A percentile compares a stretch with the other conserved stretches of the same genome.
Evolutionary conservation across 768 basidiomycete genomes (phyloP).

Genomic region (Macrolepiota fuliginosa): DNA sequence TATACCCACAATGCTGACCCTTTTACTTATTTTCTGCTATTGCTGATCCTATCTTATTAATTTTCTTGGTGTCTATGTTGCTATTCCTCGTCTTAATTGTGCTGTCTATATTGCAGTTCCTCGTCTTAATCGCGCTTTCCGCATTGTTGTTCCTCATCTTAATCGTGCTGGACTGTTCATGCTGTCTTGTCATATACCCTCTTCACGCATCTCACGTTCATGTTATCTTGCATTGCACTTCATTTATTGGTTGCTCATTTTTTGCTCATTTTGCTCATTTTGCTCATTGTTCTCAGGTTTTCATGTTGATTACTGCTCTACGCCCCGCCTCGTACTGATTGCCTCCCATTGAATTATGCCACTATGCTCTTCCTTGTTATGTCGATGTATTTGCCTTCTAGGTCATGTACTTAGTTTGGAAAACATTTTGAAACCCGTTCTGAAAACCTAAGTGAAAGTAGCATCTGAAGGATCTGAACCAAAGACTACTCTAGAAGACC

Average conservation of each 20-base stretch:
- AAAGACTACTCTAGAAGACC: constrained; percentile 41
- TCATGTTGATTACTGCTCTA: constrained; percentile 12
- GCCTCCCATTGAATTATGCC: constrained; percentile 10
- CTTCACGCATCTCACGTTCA: background rate
- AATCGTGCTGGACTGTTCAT: background rate
- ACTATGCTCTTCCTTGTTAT: constrained; percentile 19
- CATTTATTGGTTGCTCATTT: background rate
- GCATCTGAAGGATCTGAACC: too few relatives aligned
- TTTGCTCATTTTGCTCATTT: too few relatives aligned
- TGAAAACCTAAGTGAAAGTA: background rate
- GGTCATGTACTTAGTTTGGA: too few relatives aligned
- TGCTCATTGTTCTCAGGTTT: constrained; percentile 13
- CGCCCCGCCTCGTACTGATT: background rate
- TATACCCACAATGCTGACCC: constrained; percentile 11
- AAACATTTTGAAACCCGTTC: background rate
- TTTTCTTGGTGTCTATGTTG: background rate
- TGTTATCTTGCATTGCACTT: constrained; percentile 7
- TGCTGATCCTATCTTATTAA: constrained; percentile 6
- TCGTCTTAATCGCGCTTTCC: background rate
- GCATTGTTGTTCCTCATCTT: background rate
- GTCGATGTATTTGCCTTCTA: constrained; percentile 7
- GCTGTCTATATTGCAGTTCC: background rate
- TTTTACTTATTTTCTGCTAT: constrained; percentile 10
- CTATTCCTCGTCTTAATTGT: background rate
- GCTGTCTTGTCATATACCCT: too few relatives aligned